Base-by-base conservation (phyloP, 225 moss, liverwort and hornwort genomes). In the Asterella californica region DNA sequence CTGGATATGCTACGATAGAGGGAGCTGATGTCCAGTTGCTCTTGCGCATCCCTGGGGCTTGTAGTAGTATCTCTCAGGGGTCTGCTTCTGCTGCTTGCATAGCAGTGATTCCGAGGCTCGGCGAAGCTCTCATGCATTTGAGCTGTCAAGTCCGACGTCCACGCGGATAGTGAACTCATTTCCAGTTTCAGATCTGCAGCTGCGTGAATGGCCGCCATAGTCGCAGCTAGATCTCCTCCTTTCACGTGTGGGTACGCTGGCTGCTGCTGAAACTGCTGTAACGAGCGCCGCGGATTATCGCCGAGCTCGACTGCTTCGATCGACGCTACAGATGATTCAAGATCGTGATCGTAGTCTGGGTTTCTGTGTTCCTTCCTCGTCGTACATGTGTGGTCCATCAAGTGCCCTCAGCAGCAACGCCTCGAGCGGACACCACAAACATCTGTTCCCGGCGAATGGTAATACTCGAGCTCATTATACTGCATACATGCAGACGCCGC, bases 121-220 rank as follows among this genome's bases (percentile, higher is more conserved):
- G 64, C 63, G 22, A 79, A 78, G 27, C 78, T 61, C 33, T 74
- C 79, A 49, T 74, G 74, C 69, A 83, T 27, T 78, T 52, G 38
- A 64, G 73, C 14, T 12, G 53, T 0, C 74, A 74, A 29, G 15
- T 75, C 83, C 19, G 78, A 49, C 15, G 50, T 78, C 78, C 83
- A 83, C 29, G 12, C 21, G 12, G 83, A 49, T 33, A 49, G 66
- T 34, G 73, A 52, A 24, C 76, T 76, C 76, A 76, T 61, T 76
- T 83, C 78, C 53, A 79, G 73, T 79, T 75, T 83, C 74, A 83
- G 66, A 69, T 79, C 78, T 38, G 30, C 30, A 38, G 69, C 64
- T 29, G 78, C 74, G 47, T 79, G 83, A 66, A 83, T 67, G 42
- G 78, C 78, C 12, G 74, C 79, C 83, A 66, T 59, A 15, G 76